A percentile compares a stretch with the other conserved stretches of the same genome.
phyloP scores from a whole-genome alignment of 164 flowering plant species.

The Umbellularia californica region DNA sequence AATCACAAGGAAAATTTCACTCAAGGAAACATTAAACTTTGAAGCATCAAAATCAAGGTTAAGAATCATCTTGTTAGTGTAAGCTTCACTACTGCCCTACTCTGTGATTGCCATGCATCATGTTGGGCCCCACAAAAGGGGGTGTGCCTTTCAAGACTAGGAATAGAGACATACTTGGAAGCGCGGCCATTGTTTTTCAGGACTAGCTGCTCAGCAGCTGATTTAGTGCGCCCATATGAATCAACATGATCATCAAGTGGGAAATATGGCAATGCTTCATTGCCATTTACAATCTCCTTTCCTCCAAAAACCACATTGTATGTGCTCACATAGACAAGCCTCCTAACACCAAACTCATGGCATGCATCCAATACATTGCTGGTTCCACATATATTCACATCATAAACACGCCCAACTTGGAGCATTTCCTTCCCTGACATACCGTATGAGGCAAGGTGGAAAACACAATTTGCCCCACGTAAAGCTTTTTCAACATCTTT shows the following conservation, averaged over 20 bases:
- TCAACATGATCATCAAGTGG: conserved; percentile 76
- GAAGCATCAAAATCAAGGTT: too few species aligned
- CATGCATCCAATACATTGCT: conserved; percentile 76
- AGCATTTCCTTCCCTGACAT: conserved; percentile 99
- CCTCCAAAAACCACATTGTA: conserved; percentile 90
- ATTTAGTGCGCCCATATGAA: conserved; percentile 76
- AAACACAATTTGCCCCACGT: conserved; percentile 81
- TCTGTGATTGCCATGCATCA: too few species aligned
- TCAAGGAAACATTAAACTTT: too few species aligned
- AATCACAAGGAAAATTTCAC: too few species aligned
- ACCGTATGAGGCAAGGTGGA: conserved; percentile 90
- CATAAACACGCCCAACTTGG: conserved; percentile 72
- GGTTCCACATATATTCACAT: conserved; percentile 82
- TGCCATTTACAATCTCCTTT: conserved; percentile 73
- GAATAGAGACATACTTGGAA: conserved; percentile 49
- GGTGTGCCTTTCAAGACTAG: too few species aligned
- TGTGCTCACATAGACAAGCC: conserved; percentile 90
- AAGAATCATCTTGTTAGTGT: too few species aligned
- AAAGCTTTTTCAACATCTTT: conserved; percentile 72
- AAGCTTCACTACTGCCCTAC: too few species aligned
- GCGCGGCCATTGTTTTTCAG: conserved; percentile 81
- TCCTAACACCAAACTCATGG: conserved; percentile 49
- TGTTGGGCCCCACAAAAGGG: too few species aligned
- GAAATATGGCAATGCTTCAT: conserved; percentile 71
- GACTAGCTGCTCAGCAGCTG: conserved; percentile 88